Evolutionary conservation across 352 stramenopile genomes (phyloP).

Genomic region (Phytophthora ohioensis): DNA sequence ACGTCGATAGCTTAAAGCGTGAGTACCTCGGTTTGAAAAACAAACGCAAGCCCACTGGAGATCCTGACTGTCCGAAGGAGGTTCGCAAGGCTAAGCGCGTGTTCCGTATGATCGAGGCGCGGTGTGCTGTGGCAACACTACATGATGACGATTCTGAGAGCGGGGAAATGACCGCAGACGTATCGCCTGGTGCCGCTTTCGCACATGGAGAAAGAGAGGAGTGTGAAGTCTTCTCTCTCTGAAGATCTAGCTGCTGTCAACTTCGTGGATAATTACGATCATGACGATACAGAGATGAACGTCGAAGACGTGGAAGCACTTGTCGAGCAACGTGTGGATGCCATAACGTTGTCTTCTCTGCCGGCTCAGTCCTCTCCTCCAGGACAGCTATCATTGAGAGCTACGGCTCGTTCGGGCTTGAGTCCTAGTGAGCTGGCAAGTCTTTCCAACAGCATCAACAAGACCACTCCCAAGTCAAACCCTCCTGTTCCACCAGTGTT

Average conservation of each 20-base stretch:
- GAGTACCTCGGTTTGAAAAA: constrained; percentile 9
- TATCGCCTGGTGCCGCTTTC: not conserved
- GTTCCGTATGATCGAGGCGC: constrained; percentile 3
- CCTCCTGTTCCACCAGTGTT: not conserved
- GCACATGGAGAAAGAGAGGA: not conserved
- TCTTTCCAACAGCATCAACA: not conserved
- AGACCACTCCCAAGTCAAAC: too few relatives aligned
- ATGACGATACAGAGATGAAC: not conserved
- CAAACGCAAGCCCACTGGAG: constrained; percentile 10
- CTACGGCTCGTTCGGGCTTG: not conserved
- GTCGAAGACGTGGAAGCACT: not conserved
- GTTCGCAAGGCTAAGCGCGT: not conserved
- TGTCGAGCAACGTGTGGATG: too few relatives aligned
- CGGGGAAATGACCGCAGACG: not conserved
- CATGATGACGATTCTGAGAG: constrained; percentile 2
- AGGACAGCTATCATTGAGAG: not conserved
- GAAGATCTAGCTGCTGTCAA: not conserved
- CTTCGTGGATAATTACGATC: not conserved
- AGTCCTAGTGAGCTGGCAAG: not conserved
- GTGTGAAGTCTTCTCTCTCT: not conserved
- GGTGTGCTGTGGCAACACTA: not conserved
- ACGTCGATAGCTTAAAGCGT: constrained; percentile 11
- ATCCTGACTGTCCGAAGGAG: constrained; percentile 3
- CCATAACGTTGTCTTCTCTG: too few relatives aligned
- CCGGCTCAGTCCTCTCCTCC: not conserved